Evolutionary conservation across 352 stramenopile genomes (phyloP).

Genomic region (Globisporangium takayamanum): DNA sequence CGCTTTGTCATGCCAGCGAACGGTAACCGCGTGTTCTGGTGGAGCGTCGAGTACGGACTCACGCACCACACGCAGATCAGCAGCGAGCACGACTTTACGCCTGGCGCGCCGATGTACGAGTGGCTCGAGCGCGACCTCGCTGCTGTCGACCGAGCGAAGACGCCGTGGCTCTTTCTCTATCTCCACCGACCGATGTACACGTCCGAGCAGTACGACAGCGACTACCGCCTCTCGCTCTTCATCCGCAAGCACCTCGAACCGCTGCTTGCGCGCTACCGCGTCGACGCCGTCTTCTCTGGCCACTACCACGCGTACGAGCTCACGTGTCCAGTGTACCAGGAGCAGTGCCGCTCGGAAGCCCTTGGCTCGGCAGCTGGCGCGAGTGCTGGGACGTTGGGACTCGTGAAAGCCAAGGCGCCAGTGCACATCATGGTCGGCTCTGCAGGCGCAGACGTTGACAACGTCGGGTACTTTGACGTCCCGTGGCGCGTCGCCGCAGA

Average conservation of each 20-base stretch:
- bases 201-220: conserved; percentile 25
- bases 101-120: conserved; percentile 76
- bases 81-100: conserved; percentile 85
- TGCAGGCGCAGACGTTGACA: conserved; percentile 31
- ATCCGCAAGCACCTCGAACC: conserved; percentile 39
- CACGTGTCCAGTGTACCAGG: conserved; percentile 22
- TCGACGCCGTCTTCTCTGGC: conserved; percentile 23
- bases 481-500: conserved; percentile 20
- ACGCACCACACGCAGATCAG: conserved; percentile 88
- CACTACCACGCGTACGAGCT: conserved; percentile 28
- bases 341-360: conserved; percentile 11
- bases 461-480: conserved; percentile 18
- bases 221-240: conserved; percentile 34
- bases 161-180: conserved; percentile 90
- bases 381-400: conserved; percentile 7
- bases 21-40: conserved; percentile 73
- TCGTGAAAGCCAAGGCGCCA: conserved; percentile 9
- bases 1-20: conserved; percentile 49
- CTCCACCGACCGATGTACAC: conserved; percentile 85
- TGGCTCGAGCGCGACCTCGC: conserved; percentile 82
- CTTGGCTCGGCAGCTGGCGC: not conserved
- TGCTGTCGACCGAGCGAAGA: conserved; percentile 74
- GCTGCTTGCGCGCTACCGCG: conserved; percentile 14
- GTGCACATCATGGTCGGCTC: conserved; percentile 42
- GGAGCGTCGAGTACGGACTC: conserved; percentile 82